Evolutionary conservation across 495 filamentous ascomycete species (phyloP).

Genomic region (Rusavskia elegans): DNA sequence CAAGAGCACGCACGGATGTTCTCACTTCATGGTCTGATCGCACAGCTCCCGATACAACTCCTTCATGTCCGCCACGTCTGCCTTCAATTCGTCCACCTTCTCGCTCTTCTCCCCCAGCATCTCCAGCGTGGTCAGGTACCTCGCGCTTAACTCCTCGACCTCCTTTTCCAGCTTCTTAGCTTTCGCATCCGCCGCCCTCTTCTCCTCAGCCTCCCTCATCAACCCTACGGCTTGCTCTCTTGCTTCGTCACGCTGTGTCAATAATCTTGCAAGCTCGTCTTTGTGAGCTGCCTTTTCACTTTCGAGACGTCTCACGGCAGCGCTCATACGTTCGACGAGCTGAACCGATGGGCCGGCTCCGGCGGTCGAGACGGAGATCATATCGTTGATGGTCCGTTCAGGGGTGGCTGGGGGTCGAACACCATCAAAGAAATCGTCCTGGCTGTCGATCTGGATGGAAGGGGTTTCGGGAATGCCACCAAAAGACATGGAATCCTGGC

Average conservation of each 20-base stretch:
- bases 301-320: conserved; percentile 77
- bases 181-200: conserved; percentile 38
- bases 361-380: conserved; percentile 75
- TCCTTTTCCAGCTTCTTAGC: conserved; percentile 51
- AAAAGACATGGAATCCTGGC: conserved; percentile 22
- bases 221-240: conserved; percentile 76
- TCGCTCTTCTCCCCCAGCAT: conserved; percentile 97
- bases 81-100: conserved; percentile 72
- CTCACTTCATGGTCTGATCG: conserved; percentile 60
- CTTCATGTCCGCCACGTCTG: conserved; percentile 85
- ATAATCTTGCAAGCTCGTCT: conserved; percentile 69
- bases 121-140: conserved; percentile 84
- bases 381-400: conserved; percentile 64
- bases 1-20: too few species aligned
- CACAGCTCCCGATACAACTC: conserved; percentile 87
- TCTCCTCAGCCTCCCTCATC: conserved; percentile 70
- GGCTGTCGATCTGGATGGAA: conserved; percentile 31
- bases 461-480: conserved; percentile 32
- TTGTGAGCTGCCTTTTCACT: conserved; percentile 72
- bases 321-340: conserved; percentile 90
- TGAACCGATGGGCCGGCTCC: conserved; percentile 88
- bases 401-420: conserved; percentile 44
- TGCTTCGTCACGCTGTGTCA: conserved; percentile 74
- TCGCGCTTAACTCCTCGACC: conserved; percentile 35
- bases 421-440: conserved; percentile 50